Evolutionary conservation across 768 basidiomycete genomes (phyloP).

Genomic region (Pholiota microspora): DNA sequence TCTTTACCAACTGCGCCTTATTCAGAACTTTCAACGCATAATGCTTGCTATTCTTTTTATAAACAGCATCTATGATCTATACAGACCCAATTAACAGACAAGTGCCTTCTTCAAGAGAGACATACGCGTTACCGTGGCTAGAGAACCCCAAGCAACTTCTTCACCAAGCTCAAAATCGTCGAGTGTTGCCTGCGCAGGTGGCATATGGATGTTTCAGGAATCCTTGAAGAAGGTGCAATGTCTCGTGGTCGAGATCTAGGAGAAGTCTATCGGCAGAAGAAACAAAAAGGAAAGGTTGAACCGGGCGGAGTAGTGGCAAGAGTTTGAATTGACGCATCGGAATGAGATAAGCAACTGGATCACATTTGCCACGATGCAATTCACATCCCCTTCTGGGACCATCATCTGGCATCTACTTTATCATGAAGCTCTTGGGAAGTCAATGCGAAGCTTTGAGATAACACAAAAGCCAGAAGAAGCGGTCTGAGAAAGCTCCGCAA

Average conservation of each 20-base stretch:
- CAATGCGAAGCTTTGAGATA: no score
- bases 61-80: slow-evolving; percentile 27
- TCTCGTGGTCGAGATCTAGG: not conserved
- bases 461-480: no score
- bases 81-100: slow-evolving; percentile 6
- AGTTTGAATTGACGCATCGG: not conserved
- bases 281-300: slow-evolving; percentile 2
- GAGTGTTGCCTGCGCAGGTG: slow-evolving; percentile 17
- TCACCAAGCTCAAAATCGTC: slow-evolving; percentile 27
- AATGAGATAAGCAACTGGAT: slow-evolving; percentile 2
- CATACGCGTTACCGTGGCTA: slow-evolving; percentile 25
- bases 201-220: slow-evolving; percentile 7
- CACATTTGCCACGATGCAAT: not conserved
- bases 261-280: slow-evolving; percentile 8
- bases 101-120: not conserved
- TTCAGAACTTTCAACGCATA: slow-evolving; percentile 56
- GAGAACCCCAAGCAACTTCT: slow-evolving; percentile 30
- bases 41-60: slow-evolving; percentile 28
- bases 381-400: not conserved
- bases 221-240: not conserved
- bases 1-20: slow-evolving; percentile 77
- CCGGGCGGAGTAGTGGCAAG: not conserved
- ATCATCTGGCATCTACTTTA: no score
- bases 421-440: no score
- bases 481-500: no score